Base-by-base conservation (phyloP, 768 basidiomycete genomes). In the Asterophora lycoperdoides region DNA sequence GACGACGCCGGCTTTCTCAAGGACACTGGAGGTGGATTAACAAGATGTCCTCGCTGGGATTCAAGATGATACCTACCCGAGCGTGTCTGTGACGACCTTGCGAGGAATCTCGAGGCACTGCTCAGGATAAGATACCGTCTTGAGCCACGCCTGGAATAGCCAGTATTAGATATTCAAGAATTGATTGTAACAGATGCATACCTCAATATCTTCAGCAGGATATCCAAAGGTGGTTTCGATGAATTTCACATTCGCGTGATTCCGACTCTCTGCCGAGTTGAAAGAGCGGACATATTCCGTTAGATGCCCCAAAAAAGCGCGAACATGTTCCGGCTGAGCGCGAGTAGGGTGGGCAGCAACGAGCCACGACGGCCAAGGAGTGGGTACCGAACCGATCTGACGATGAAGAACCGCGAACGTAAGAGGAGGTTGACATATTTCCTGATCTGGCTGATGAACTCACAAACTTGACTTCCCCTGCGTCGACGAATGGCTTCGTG, bases 351-450 rank as follows among this genome's bases (percentile, higher is more conserved):
- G 86, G 7, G 91, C 91, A 19, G 90, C 94, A 60, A 98, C 89
- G 49, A 90, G 70, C 95, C 95, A 99, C 0, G 92, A 94, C 11
- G 93, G 90, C 95, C 95, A 99, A 0, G 95, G 95, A 0, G 94
- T 97, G 32, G 84, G 84, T 5, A 91, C 84, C 8, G 86, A 83
- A 11, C 88, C 86, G 54, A 92, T 90, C 88, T 91, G 47, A 33
- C 18, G n/a, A 9, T 15, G 8, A 10, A 10, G 17, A 10, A 32
- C 9, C 4, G 9, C 30, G 30, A 9, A 10, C 30, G 15, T 26
- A 28, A n/a, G 15, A 34, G 6, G 18, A 41, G 32, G 8, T 11
- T 1, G 8, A 7, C 2, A 42, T 30, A 20, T 10, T n/a, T n/a
- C 14, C 17, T 10, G 13, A 2, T 36, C 13, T 14, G n/a, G n/a